Percentiles rank a stretch among this genome's conserved stretches.
Evolutionary conservation across 1,284 basidiomycete genomes (phyloP).

Genomic region (Apiotrichum gracile): DNA sequence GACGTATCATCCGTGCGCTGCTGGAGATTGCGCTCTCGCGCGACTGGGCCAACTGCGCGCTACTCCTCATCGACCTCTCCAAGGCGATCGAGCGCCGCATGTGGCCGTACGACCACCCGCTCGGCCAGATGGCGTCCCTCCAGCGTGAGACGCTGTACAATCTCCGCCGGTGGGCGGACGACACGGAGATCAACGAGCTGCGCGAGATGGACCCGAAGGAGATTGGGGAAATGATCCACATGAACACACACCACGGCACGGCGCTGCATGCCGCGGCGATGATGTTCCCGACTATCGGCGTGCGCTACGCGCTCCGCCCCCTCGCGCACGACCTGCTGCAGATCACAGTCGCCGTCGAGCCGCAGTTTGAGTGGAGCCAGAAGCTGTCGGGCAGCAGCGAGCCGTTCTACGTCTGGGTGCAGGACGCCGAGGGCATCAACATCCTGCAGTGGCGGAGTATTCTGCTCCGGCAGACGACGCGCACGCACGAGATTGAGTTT

Average conservation of each 20-base stretch:
- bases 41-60: constrained; percentile 79
- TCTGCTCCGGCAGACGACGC: constrained; percentile 62
- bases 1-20: constrained; percentile 86
- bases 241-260: constrained; percentile 78
- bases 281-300: constrained; percentile 73
- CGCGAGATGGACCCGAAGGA: constrained; percentile 65
- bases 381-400: constrained; percentile 71
- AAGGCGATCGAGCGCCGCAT: constrained; percentile 87
- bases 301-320: constrained; percentile 68
- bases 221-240: constrained; percentile 76
- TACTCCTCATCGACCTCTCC: constrained; percentile 81
- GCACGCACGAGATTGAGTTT: constrained; percentile 65
- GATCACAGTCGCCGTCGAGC: constrained; percentile 61
- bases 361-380: constrained; percentile 77
- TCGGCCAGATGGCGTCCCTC: constrained; percentile 68
- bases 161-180: constrained; percentile 75
- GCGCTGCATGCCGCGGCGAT: constrained; percentile 74
- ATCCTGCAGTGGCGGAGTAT: constrained; percentile 81
- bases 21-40: constrained; percentile 89
- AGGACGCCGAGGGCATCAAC: constrained; percentile 69
- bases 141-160: constrained; percentile 75
- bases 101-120: constrained; percentile 94
- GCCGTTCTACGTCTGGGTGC: constrained; percentile 94
- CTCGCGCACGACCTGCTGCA: constrained; percentile 78
- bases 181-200: constrained; percentile 71